Conservation (phyloP, 2,329 filamentous ascomycete species). For the Pleurostoma richardsiae region DNA sequence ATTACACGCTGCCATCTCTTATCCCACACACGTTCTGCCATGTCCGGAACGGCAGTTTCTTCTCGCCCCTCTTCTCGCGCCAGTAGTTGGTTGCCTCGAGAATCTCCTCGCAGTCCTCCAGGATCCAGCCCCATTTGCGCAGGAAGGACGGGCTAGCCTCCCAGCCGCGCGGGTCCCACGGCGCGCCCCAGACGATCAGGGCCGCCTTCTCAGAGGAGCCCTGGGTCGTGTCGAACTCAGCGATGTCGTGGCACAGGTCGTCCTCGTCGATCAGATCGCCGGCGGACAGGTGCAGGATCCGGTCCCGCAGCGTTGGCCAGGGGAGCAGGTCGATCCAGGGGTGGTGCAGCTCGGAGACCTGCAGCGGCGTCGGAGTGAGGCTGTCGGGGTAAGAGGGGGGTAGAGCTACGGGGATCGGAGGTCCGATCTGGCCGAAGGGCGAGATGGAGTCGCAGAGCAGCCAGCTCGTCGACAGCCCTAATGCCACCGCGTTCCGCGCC, state of each 20-base stretch:
- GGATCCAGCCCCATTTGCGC: conserved; percentile 35
- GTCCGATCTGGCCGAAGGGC: conserved; percentile 8
- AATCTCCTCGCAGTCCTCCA: conserved; percentile 29
- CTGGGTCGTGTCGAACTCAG: conserved; percentile 11
- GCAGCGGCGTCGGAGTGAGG: conserved; percentile 21
- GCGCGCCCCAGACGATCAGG: conserved; percentile 43
- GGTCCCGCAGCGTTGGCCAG: conserved; percentile 20
- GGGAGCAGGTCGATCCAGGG: conserved; percentile 27
- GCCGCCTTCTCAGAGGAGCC: conserved; percentile 28
- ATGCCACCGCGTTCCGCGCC: conserved; percentile 2
- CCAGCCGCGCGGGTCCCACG: conserved; percentile 38
- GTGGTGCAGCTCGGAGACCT: conserved; percentile 19
- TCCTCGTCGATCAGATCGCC: background rate
- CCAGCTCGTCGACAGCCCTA: conserved; percentile 4
- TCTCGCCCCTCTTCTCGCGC: conserved; percentile 10
- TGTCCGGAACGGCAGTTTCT: background rate
- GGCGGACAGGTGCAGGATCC: conserved; percentile 12
- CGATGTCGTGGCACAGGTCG: conserved; percentile 18
- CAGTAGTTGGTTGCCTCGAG: conserved; percentile 30
- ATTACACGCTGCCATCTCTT: too few species aligned
- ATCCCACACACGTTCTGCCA: too few species aligned
- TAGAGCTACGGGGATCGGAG: conserved; percentile 2
- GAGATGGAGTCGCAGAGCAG: conserved; percentile 13
- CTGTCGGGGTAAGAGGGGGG: conserved; percentile 4
- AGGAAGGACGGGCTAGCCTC: conserved; percentile 39